Evolutionary conservation across 2,329 filamentous ascomycete genomes (phyloP).

Genomic region (Epichloe typhina): DNA sequence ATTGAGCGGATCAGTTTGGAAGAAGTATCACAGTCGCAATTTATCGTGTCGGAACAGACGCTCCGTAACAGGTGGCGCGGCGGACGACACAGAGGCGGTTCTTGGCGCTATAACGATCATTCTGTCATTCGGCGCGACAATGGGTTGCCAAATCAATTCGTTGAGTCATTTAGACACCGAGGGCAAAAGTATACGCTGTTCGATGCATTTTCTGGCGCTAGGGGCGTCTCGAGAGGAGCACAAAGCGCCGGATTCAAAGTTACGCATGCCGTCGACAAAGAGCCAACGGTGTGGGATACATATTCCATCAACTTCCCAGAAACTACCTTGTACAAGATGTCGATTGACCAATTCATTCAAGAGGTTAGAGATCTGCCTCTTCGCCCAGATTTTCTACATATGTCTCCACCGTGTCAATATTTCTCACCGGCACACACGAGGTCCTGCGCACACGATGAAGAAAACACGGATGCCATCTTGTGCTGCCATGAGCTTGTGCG

Average conservation of each 20-base stretch:
- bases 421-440: slow-evolving; percentile 61
- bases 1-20: slow-evolving; percentile 18
- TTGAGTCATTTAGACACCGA: background rate
- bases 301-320: slow-evolving; percentile 46
- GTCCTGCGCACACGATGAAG: slow-evolving; percentile 55
- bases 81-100: slow-evolving; percentile 17
- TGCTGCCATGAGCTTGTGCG: slow-evolving; percentile 42
- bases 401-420: slow-evolving; percentile 66
- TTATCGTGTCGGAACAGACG: slow-evolving; percentile 16
- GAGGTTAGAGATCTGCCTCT: slow-evolving; percentile 10
- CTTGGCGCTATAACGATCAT: slow-evolving; percentile 10
- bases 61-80: slow-evolving; percentile 23
- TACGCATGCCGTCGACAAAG: slow-evolving; percentile 51
- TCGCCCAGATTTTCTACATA: slow-evolving; percentile 55
- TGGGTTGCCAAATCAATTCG: background rate
- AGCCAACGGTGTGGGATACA: slow-evolving; percentile 39
- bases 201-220: slow-evolving; percentile 62
- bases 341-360: slow-evolving; percentile 36
- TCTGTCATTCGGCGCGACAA: background rate
- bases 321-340: slow-evolving; percentile 32
- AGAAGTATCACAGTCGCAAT: slow-evolving; percentile 18
- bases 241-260: slow-evolving; percentile 41
- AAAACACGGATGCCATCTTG: slow-evolving; percentile 49
- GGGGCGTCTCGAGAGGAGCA: slow-evolving; percentile 57
- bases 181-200: slow-evolving; percentile 50